A percentile compares a stretch with the other conserved stretches of the same genome.
Evolutionary conservation across 371 early-diverging fungal genomes (phyloP).

Genomic region (Mucor saturninus): DNA sequence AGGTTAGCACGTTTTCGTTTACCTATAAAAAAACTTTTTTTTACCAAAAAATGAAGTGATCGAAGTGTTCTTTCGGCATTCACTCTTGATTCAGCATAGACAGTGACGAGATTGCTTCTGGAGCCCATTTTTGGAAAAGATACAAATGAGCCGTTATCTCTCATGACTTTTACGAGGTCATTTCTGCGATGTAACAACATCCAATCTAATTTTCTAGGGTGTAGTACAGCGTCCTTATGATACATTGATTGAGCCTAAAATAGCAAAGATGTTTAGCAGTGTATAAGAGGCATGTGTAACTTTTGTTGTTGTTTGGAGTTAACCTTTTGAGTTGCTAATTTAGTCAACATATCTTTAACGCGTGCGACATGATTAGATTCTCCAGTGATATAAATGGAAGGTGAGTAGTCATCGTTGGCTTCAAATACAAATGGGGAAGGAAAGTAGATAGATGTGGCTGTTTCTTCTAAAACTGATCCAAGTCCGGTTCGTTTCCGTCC

Average conservation of each 20-base stretch:
- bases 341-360: slow-evolving; percentile 54
- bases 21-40: not conserved
- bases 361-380: slow-evolving; percentile 40
- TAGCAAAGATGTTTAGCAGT: not conserved
- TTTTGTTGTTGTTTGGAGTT: not conserved
- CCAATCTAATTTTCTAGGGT: slow-evolving; percentile 82
- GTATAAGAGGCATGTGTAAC: not conserved
- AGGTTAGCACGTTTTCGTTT: slow-evolving; percentile 16
- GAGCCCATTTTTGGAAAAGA: slow-evolving; percentile 54
- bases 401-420: slow-evolving; percentile 14
- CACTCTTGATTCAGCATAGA: slow-evolving; percentile 72
- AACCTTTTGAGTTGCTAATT: slow-evolving; percentile 44
- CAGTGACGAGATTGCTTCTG: slow-evolving; percentile 53
- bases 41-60: slow-evolving; percentile 57
- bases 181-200: slow-evolving; percentile 68
- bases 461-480: slow-evolving; percentile 68
- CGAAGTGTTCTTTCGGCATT: slow-evolving; percentile 80
- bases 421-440: slow-evolving; percentile 59
- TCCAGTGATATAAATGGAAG: slow-evolving; percentile 49
- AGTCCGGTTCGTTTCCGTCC: slow-evolving; percentile 68
- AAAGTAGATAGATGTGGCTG: slow-evolving; percentile 68
- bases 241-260: slow-evolving; percentile 57
- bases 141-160: slow-evolving; percentile 65
- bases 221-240: slow-evolving; percentile 48
- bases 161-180: slow-evolving; percentile 72